A percentile compares a stretch with the other conserved stretches of the same genome.
phyloP scores from a whole-genome alignment of 176 grass and related monocot genomes.

The Dactylis glomerata region DNA sequence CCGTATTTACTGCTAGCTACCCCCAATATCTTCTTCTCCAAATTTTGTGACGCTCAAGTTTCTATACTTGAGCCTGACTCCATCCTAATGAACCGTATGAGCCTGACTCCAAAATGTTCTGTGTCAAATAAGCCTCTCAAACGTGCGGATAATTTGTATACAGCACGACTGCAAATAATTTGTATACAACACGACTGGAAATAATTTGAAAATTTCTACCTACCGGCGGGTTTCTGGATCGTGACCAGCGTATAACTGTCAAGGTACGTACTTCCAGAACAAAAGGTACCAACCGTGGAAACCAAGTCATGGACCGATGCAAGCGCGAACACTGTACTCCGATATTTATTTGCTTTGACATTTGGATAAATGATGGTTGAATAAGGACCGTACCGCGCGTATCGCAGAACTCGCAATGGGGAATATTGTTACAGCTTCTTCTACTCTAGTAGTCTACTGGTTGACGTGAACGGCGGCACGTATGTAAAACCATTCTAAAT shows the following conservation, averaged over 20 bases:
- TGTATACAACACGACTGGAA: not conserved
- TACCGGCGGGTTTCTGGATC: not conserved
- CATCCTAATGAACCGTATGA: not conserved
- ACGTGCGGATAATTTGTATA: no score
- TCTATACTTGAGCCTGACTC: not conserved
- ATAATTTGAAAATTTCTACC: not conserved
- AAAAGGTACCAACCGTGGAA: no score
- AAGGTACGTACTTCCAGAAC: not conserved
- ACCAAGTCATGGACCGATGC: no score
- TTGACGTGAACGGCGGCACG: slow-evolving; percentile 11
- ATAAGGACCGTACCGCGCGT: not conserved
- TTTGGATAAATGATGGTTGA: not conserved
- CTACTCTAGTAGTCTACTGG: no score
- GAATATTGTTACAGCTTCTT: slow-evolving; percentile 15
- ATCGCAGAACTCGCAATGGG: not conserved
- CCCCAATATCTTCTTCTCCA: not conserved
- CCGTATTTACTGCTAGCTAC: not conserved
- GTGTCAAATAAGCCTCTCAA: not conserved
- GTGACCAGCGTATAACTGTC: not conserved
- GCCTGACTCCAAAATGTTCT: not conserved
- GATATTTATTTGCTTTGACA: no score
- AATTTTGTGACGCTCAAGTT: not conserved
- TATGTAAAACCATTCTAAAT: slow-evolving; percentile 28
- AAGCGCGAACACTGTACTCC: no score
- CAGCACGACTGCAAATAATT: no score